Evolutionary conservation across 192 early-diverging fungal genomes (phyloP).

Genomic region (Dimargaris xerosporica): DNA sequence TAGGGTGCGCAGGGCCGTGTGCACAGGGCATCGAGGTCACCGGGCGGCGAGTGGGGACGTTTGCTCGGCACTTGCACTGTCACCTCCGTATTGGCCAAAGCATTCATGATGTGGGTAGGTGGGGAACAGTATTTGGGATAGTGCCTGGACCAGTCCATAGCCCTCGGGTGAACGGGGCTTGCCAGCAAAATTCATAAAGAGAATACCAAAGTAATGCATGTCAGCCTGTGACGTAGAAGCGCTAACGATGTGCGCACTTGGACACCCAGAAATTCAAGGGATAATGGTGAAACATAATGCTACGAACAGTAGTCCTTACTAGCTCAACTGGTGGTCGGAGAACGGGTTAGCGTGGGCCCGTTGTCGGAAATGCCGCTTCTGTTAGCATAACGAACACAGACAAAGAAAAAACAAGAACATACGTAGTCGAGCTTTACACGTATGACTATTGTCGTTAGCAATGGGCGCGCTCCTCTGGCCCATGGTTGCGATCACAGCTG

Average conservation of each 20-base stretch:
- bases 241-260: no score
- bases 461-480: no score
- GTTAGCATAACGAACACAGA: no score
- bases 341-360: constrained; percentile 97
- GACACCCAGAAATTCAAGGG: not conserved
- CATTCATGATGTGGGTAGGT: not conserved
- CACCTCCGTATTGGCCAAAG: constrained; percentile 15
- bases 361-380: constrained; percentile 73
- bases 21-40: not conserved
- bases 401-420: no score
- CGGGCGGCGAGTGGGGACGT: constrained; percentile 9
- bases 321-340: constrained; percentile 85
- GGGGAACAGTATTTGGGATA: constrained; percentile 53
- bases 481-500: no score
- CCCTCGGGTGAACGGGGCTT: constrained; percentile 59
- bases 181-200: not conserved
- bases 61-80: constrained; percentile 7
- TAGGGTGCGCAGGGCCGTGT: not conserved
- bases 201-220: no score
- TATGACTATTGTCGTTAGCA: no score
- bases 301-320: constrained; percentile 30
- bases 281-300: not conserved
- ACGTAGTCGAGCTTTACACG: no score
- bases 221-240: no score
- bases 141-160: constrained; percentile 80